A percentile compares a stretch with the other conserved stretches of the same genome.
phyloP scores from a whole-genome alignment of 1,284 basidiomycete species.

The Testicularia cyperi region DNA sequence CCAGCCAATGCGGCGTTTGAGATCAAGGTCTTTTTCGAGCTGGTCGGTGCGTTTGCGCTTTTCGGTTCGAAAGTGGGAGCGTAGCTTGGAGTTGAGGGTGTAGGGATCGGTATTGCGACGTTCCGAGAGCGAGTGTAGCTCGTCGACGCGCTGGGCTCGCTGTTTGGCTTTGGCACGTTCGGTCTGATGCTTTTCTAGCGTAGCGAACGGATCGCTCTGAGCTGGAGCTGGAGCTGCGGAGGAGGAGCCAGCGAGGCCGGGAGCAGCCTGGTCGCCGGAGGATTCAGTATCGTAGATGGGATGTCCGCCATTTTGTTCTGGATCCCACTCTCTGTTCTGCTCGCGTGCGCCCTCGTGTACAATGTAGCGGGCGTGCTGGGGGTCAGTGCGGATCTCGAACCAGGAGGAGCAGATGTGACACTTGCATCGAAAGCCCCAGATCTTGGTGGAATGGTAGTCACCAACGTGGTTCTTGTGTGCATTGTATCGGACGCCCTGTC shows the following conservation, averaged over 20 bases:
- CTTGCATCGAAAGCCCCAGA: constrained; percentile 92
- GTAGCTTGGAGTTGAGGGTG: constrained; percentile 70
- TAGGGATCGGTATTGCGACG: constrained; percentile 82
- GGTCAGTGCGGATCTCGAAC: constrained; percentile 98
- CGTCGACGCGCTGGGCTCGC: constrained; percentile 74
- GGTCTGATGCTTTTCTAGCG: constrained; percentile 80
- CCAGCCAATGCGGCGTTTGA: constrained; percentile 65
- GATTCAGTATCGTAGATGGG: constrained; percentile 72
- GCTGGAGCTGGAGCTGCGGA: constrained; percentile 69
- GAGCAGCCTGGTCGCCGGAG: constrained; percentile 67
- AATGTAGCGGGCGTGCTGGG: constrained; percentile 92
- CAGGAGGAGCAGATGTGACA: constrained; percentile 88
- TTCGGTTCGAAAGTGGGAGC: constrained; percentile 78
- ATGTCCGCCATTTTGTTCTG: constrained; percentile 87
- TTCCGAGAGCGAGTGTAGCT: constrained; percentile 73
- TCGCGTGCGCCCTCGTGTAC: constrained; percentile 83
- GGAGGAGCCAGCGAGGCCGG: too few species aligned
- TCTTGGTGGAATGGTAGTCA: constrained; percentile 90
- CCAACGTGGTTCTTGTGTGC: constrained; percentile 97
- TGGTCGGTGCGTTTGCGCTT: constrained; percentile 76
- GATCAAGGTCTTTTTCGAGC: constrained; percentile 68
- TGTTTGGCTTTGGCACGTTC: constrained; percentile 73
- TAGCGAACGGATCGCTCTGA: constrained; percentile 76
- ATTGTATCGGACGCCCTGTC: constrained; percentile 73
- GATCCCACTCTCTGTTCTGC: constrained; percentile 94